Conservation (phyloP, 441 rosid species). For the Aquilaria agallochum region DNA sequence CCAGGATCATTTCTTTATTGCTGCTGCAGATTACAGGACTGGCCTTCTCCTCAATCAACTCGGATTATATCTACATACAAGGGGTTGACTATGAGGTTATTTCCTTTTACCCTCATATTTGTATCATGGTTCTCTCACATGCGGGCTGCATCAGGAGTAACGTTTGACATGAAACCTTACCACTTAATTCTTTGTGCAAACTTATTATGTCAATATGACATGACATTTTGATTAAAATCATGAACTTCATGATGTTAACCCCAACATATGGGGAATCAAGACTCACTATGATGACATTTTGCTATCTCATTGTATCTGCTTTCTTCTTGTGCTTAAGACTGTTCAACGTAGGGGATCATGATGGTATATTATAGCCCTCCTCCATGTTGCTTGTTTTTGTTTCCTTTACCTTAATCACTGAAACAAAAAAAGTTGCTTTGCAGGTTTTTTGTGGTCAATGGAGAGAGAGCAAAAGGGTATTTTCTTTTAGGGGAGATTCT, state of each 20-base stretch:
- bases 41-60: constrained; percentile 53
- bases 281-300: too few species aligned
- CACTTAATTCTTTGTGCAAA: too few species aligned
- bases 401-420: neutral
- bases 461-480: constrained; percentile 31
- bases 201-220: too few species aligned
- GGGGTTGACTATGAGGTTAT: constrained; percentile 74
- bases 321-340: too few species aligned
- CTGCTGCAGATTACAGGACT: constrained; percentile 54
- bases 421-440: constrained; percentile 6
- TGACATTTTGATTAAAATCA: too few species aligned
- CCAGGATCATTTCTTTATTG: constrained; percentile 11
- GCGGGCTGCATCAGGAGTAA: neutral
- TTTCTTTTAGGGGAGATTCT: constrained; percentile 66
- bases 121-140: too few species aligned
- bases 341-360: too few species aligned
- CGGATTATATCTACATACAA: constrained; percentile 53
- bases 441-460: constrained; percentile 65
- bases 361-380: too few species aligned
- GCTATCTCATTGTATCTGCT: too few species aligned
- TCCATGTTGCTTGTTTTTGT: neutral
- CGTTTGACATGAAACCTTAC: too few species aligned
- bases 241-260: too few species aligned
- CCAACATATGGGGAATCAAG: too few species aligned
- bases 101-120: neutral